These are phyloP conservation scores for Fusarium acutatum DNA, from an alignment of 2,329 filamentous ascomycete genomes.

Conservation along the genomic window DNA sequence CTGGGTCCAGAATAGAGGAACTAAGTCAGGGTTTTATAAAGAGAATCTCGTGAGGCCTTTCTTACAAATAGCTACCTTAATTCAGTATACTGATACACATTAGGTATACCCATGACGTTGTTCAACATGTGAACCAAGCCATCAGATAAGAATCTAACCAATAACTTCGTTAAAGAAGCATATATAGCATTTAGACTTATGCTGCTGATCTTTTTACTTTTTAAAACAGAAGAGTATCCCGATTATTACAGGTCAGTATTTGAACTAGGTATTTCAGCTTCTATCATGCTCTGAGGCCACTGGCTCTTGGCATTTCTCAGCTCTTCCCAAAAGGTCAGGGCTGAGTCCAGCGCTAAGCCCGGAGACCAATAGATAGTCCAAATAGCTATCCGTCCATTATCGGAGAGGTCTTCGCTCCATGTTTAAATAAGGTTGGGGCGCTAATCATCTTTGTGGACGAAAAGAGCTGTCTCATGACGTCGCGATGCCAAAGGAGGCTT, in stretches of 20 bases:
- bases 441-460: background rate
- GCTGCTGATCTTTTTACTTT: background rate
- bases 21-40: fast-evolving
- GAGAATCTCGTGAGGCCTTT: fast-evolving
- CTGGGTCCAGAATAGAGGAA: fast-evolving
- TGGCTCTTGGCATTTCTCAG: background rate
- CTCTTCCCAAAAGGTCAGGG: background rate
- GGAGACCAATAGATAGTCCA: background rate
- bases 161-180: background rate
- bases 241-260: background rate
- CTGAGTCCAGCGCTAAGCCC: background rate
- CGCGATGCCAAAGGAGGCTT: background rate
- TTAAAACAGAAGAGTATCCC: background rate
- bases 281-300: fast-evolving
- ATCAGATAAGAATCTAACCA: background rate
- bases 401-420: background rate
- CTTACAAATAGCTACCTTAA: too few relatives aligned
- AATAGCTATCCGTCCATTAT: background rate
- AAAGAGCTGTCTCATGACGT: background rate
- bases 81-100: background rate
- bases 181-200: background rate
- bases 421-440: background rate
- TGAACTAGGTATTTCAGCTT: background rate
- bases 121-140: background rate
- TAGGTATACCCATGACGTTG: background rate